Base-by-base conservation (phyloP, 2,329 filamentous ascomycete species). In the Colletotrichum sidae region DNA sequence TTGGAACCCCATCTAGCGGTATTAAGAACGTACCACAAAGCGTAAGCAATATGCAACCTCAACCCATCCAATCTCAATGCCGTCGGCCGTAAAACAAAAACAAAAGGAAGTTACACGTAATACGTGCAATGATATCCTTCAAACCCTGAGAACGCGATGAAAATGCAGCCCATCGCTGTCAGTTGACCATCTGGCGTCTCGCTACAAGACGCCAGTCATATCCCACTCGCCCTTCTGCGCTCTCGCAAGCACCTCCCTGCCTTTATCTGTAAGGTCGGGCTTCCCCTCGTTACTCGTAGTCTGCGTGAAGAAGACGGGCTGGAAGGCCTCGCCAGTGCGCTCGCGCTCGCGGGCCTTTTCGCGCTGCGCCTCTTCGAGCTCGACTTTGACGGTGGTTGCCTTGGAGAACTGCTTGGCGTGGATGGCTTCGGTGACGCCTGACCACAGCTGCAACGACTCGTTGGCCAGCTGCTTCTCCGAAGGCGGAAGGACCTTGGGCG, bases 371-470 rank as follows among this genome's bases (percentile, higher is more conserved):
- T 99, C 96, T 78, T 99, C 96, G 10, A 99, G 87, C 72, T 97
- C 93, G 66, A 93, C 88, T 82, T 99, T 99, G 68, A 96, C 81
- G 17, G 86, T 88, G 25, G 96, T 99, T 8, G 96, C 96, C 69
- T 91, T 89, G 46, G 86, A 86, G 78, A 89, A 99, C 75, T 97
- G 93, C 79, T 94, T 96, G 67, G 88, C 81, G 25, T 87, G 78
- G 73, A 99, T 98, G 41, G 94, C 93, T 56, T 92, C 85, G 15
- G 96, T 98, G 49, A 99, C 95, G 33, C 87, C 88, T 39, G 88
- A 86, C 96, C 96, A 99, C 75, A 97, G 91, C 62, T 87, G 89
- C 69, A 96, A 87, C 2, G 92, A 96, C 79, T 99, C 96, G 76
- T 99, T 96, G 60, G 91, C 87, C 2, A 97, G 87, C 77, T 98